Evolutionary conservation across 1,139 yeast species (phyloP).

Genomic region (Debaryomyces nepalensis): DNA sequence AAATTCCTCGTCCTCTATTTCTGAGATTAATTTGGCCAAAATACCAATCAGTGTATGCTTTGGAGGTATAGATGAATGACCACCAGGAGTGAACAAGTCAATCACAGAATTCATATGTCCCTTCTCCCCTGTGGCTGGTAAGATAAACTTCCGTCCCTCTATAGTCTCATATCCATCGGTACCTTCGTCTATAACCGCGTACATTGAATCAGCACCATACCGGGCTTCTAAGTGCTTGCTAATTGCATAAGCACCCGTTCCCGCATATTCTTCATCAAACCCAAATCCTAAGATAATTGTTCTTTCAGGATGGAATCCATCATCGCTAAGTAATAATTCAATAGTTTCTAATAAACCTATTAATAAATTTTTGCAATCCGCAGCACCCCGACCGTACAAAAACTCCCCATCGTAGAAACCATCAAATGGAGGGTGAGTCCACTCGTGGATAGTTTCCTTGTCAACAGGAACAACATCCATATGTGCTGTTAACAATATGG

Average conservation of each 20-base stretch:
- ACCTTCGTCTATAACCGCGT: conserved; percentile 54
- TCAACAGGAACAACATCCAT: conserved; percentile 58
- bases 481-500: conserved; percentile 51
- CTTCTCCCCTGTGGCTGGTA: conserved; percentile 58
- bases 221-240: conserved; percentile 32
- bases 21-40: conserved; percentile 42
- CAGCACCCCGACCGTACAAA: conserved; percentile 51
- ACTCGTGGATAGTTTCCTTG: conserved; percentile 39
- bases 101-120: conserved; percentile 46
- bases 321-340: conserved; percentile 43
- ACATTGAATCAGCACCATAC: conserved; percentile 47
- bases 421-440: conserved; percentile 50
- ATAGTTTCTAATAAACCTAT: conserved; percentile 47
- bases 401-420: conserved; percentile 46
- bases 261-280: conserved; percentile 53
- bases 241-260: conserved; percentile 41
- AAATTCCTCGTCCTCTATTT: conserved; percentile 42
- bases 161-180: conserved; percentile 35
- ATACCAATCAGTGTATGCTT: conserved; percentile 53
- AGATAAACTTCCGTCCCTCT: conserved; percentile 54
- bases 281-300: conserved; percentile 51
- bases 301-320: conserved; percentile 42
- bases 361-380: conserved; percentile 52
- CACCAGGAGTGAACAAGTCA: conserved; percentile 49
- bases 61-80: conserved; percentile 55